Percentiles rank a stretch among this genome's conserved stretches.
Conservation (phyloP, 2,329 filamentous ascomycete species). For the Beauveria caledonica region DNA sequence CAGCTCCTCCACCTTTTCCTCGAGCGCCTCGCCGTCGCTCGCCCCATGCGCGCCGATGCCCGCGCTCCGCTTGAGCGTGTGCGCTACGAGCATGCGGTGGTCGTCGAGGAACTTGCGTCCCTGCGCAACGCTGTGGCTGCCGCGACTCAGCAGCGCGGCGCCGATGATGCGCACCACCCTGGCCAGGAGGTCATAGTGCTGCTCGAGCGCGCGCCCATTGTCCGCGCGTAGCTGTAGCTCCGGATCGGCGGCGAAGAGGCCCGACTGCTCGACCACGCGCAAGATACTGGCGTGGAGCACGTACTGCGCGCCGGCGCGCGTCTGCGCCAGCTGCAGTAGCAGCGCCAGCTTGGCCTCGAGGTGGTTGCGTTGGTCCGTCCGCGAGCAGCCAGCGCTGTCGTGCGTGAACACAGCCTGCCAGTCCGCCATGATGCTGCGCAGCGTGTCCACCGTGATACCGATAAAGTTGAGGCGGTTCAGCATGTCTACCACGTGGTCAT, state of each 20-base stretch:
- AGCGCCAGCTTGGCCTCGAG: constrained; percentile 70
- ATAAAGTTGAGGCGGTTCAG: constrained; percentile 86
- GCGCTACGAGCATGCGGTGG: constrained; percentile 75
- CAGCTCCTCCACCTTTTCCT: constrained; percentile 62
- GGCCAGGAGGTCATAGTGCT: constrained; percentile 78
- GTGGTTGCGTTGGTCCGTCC: constrained; percentile 39
- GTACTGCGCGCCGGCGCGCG: constrained; percentile 71
- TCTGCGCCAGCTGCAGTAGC: constrained; percentile 76
- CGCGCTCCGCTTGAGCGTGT: constrained; percentile 82
- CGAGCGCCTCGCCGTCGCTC: constrained; percentile 32
- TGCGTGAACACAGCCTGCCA: constrained; percentile 45
- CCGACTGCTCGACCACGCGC: constrained; percentile 67
- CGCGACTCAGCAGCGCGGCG: constrained; percentile 71
- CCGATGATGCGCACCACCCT: constrained; percentile 75
- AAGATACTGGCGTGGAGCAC: constrained; percentile 89
- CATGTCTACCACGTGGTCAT: constrained; percentile 66
- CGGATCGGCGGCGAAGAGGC: constrained; percentile 83
- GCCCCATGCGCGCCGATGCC: constrained; percentile 53
- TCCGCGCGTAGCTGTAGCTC: constrained; percentile 62
- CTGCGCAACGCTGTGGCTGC: constrained; percentile 73
- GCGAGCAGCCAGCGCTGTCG: constrained; percentile 20
- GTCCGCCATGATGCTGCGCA: constrained; percentile 69
- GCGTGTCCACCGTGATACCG: constrained; percentile 78
- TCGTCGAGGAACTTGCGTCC: constrained; percentile 73
- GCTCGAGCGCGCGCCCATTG: constrained; percentile 62